Evolutionary conservation across 345 rosid genomes (phyloP).

Genomic region (Gossypium stocksii): DNA sequence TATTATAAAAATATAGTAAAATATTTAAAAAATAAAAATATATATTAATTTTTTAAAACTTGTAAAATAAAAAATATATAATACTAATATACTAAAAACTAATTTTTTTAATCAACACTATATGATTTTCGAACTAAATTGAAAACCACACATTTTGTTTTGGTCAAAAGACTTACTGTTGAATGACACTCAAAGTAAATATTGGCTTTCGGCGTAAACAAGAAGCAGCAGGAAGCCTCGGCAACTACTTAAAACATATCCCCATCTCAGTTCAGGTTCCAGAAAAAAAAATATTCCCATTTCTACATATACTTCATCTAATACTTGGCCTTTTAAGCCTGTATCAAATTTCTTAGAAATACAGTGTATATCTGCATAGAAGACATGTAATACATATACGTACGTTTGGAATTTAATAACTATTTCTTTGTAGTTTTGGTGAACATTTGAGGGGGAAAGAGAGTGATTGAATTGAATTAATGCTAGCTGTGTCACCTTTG

Average conservation of each 20-base stretch:
- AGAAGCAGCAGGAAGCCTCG: not conserved
- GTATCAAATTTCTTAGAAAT: not conserved
- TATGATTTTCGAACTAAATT: not conserved
- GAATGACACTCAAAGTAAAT: too few relatives aligned
- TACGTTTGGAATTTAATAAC: not conserved
- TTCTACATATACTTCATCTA: not conserved
- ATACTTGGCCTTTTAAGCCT: not conserved
- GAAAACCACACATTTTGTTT: not conserved
- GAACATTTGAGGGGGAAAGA: not conserved
- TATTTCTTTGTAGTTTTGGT: not conserved
- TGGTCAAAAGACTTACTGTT: not conserved
- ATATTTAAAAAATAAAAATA: too few relatives aligned
- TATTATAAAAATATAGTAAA: too few relatives aligned
- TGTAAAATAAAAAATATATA: too few relatives aligned
- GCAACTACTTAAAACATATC: constrained; percentile 7
- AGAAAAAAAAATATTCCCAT: not conserved
- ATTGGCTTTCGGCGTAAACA: not conserved
- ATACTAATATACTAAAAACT: too few relatives aligned
- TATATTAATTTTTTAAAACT: too few relatives aligned
- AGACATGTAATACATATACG: not conserved
- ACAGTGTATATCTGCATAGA: not conserved
- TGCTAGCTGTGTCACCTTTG: constrained; percentile 74
- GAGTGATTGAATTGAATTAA: constrained; percentile 33
- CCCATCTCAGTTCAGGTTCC: not conserved
- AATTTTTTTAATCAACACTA: too few relatives aligned